Evolutionary conservation across 2,329 filamentous ascomycete genomes (phyloP).

Genomic region (Thyridium curvatum): DNA sequence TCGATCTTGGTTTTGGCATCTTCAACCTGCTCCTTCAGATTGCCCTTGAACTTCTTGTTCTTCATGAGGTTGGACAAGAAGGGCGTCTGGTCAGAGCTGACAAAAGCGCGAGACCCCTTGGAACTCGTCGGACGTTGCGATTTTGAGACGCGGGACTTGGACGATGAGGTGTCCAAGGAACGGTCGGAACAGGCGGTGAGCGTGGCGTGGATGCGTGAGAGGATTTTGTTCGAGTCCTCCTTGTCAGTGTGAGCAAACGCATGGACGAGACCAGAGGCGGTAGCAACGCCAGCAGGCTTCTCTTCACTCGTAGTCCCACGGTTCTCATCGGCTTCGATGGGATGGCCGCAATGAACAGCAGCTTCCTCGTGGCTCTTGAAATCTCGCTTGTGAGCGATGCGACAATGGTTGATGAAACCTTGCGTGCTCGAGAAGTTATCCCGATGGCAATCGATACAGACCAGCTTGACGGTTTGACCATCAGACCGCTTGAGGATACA

Average conservation of each 20-base stretch:
- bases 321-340: conserved; percentile 63
- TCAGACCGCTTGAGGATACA: conserved; percentile 83
- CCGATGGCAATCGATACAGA: conserved; percentile 81
- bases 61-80: conserved; percentile 62
- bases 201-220: conserved; percentile 47
- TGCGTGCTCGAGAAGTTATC: conserved; percentile 95
- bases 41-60: conserved; percentile 52
- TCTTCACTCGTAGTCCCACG: conserved; percentile 39
- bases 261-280: conserved; percentile 49
- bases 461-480: conserved; percentile 79
- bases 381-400: conserved; percentile 87
- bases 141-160: conserved; percentile 12
- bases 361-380: conserved; percentile 97
- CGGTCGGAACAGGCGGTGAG: conserved; percentile 32
- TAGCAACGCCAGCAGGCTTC: conserved; percentile 15
- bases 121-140: conserved; percentile 5
- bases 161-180: conserved; percentile 13
- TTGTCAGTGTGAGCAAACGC: conserved; percentile 54
- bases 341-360: conserved; percentile 78
- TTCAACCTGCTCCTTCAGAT: conserved; percentile 51
- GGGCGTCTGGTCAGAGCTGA: conserved; percentile 53
- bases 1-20: conserved; percentile 52
- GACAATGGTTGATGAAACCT: conserved; percentile 98
- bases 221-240: conserved; percentile 43
- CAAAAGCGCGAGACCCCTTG: conserved; percentile 27